Evolutionary conservation across 2,329 filamentous ascomycete genomes (phyloP), one percentile per base, ranked within the genome.

Genomic region (Sphaerulina populicola): DNA sequence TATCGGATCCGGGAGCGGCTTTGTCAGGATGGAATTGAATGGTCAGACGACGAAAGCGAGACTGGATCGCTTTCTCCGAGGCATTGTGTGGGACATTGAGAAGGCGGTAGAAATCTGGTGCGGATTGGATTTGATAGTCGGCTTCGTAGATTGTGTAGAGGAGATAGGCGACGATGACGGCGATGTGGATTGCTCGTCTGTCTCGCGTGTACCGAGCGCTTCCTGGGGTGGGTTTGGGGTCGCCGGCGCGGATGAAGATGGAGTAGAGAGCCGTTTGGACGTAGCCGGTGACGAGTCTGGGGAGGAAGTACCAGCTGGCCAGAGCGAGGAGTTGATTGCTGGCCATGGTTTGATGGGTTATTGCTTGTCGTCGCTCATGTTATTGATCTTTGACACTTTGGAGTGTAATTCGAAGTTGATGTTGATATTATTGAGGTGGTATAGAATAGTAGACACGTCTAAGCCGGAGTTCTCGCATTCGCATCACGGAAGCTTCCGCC

Each of bases 141-240:
- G 88, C 85, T 72, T 97, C 91, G 72, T 90, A 93, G 62, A 97
- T 81, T 42, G 89, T 95, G 75, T 95, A 96, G 58, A 85, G 71
- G 35, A 97, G 86, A 72, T 97, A 98, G 54, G 80, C 72, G 44
- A 84, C 75, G 45, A 97, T 84, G 63, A 97, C 87, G 60, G 84
- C 74, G 65, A 91, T 84, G 67, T 93, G 83, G 66, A 96, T 91
- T 61, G 82, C 80, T 52, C 86, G 85, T 54, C 88, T 84, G 72
- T 97, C 87, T 51, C 78, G 76, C 57, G 77, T 75, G 67, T 80
- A 87, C 58, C 82, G 82, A 2, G 81, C 76, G n/a, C 78, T 75
- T 68, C 86, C 80, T 33, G 85, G 80, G 59, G 72, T 52, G 72
- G 79, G 91, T 53, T 85, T 86, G 11, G 86, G 86, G 56, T 89